Evolutionary conservation across 768 basidiomycete genomes (phyloP).

Genomic region (Lentinula sp.): DNA sequence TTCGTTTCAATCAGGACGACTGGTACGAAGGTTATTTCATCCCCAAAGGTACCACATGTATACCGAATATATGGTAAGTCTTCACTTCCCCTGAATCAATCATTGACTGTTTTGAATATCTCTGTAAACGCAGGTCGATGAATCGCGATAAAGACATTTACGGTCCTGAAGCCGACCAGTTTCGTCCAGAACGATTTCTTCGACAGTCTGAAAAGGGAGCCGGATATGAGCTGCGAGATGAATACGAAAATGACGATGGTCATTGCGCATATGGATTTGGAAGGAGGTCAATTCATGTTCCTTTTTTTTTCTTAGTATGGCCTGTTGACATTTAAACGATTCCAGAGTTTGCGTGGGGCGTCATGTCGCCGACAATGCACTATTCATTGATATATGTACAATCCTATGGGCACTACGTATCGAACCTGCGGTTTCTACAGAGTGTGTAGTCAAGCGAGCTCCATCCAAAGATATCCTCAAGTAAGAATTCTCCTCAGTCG

Average conservation of each 20-base stretch:
- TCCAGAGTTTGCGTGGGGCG: conserved; percentile 2
- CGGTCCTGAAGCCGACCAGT: conserved; percentile 1
- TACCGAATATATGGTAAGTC: not conserved
- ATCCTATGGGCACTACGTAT: conserved; percentile 1
- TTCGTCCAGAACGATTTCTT: not conserved
- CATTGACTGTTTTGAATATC: not conserved
- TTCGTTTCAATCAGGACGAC: not conserved
- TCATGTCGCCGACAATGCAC: conserved; percentile 1
- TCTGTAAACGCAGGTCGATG: not conserved
- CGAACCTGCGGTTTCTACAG: not conserved
- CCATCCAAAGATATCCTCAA: not conserved
- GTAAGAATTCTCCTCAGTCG: not conserved
- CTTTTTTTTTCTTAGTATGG: not conserved
- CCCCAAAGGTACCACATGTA: not conserved
- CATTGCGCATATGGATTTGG: conserved; percentile 3
- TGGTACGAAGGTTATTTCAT: conserved; percentile 5
- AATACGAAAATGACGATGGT: not conserved
- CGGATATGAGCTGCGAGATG: not conserved
- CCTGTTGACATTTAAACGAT: not conserved
- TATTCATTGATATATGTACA: conserved; percentile 3
- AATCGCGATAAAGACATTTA: not conserved
- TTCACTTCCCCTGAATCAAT: not conserved
- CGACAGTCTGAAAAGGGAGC: not conserved
- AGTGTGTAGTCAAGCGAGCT: not conserved
- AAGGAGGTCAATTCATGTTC: not conserved